Conservation (phyloP, 2,329 filamentous ascomycete species). For the Atkinsonella hypoxylon region DNA sequence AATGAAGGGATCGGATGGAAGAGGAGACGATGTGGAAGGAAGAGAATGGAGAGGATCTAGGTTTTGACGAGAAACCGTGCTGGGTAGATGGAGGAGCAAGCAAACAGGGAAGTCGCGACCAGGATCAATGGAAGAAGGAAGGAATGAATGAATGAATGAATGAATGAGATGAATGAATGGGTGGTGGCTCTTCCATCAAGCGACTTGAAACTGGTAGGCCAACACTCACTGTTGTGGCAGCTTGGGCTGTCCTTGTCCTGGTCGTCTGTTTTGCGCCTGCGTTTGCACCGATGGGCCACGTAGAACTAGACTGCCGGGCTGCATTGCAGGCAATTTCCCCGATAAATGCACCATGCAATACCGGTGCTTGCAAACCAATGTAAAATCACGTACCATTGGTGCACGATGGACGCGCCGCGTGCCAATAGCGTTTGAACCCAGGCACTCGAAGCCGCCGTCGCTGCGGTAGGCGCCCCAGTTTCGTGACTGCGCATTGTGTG, state of each 20-base stretch:
- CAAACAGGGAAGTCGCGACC: neutral
- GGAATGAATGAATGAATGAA: neutral
- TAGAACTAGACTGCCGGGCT: too few species aligned
- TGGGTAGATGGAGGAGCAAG: neutral
- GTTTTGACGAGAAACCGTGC: neutral
- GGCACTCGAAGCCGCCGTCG: neutral
- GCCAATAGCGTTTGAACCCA: slow-evolving; percentile 1
- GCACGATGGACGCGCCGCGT: neutral
- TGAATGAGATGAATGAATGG: too few species aligned
- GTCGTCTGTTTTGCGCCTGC: neutral
- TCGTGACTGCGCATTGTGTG: neutral
- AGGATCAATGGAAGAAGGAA: neutral
- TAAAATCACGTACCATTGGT: slow-evolving; percentile 2
- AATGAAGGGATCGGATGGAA: neutral
- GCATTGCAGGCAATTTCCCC: neutral
- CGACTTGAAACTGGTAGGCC: neutral
- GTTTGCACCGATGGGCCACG: neutral
- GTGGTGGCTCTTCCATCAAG: slow-evolving; percentile 1
- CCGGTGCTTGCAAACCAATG: neutral
- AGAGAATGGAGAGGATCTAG: neutral
- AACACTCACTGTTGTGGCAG: neutral
- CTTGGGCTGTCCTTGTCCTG: too few species aligned
- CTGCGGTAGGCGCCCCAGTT: slow-evolving; percentile 1
- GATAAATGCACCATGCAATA: neutral
- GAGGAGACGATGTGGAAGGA: neutral